These are phyloP conservation scores for Dactylellina leptospora DNA, from an alignment of 2,329 filamentous ascomycete species.

Conservation along the genomic window DNA sequence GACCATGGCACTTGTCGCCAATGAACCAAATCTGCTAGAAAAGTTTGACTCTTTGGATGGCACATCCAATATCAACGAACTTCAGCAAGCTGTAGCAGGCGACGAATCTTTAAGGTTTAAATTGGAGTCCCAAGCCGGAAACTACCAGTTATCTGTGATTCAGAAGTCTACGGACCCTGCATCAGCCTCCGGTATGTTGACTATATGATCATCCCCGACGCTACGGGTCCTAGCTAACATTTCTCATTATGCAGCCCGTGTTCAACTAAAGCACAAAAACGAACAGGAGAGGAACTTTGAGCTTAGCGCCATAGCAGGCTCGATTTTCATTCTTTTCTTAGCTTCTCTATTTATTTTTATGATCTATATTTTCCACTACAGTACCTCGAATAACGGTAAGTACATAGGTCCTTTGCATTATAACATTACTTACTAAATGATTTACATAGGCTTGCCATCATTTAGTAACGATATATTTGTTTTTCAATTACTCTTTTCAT, in stretches of 20 bases:
- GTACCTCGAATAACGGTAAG: constrained; percentile 43
- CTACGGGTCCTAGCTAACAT: no score
- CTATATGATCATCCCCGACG: no score
- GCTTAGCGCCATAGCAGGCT: constrained; percentile 21
- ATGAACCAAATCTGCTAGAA: constrained; percentile 42
- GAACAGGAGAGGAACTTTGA: constrained; percentile 42
- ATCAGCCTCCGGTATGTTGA: no score
- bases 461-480: constrained; percentile 60
- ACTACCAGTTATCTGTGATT: constrained; percentile 16
- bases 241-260: background rate
- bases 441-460: constrained; percentile 59
- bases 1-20: constrained; percentile 53
- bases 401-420: background rate
- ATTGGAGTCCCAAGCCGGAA: background rate
- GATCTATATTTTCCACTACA: constrained; percentile 44
- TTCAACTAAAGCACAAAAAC: constrained; percentile 3
- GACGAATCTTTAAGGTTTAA: constrained; percentile 18
- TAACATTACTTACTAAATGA: background rate
- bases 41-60: constrained; percentile 52
- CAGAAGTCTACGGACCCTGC: no score
- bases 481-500: constrained; percentile 63
- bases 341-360: constrained; percentile 16
- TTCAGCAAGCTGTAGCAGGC: constrained; percentile 14
- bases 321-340: constrained; percentile 23
- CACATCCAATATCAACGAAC: constrained; percentile 23